Base-by-base conservation (phyloP, 73 alveolate genomes). In the Loxodes magnus region DNA sequence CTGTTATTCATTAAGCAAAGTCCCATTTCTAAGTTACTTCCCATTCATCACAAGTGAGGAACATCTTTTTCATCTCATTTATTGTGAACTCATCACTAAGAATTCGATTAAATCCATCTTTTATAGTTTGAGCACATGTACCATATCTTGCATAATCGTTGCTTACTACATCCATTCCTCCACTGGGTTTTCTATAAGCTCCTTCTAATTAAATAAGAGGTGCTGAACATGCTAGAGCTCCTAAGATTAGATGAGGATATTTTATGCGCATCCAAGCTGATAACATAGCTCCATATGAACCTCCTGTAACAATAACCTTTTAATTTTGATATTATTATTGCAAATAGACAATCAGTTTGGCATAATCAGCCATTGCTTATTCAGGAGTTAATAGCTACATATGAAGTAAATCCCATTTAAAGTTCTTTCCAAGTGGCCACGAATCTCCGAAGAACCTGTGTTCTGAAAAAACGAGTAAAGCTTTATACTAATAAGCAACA, bases 401-500 rank as follows among this genome's bases (percentile, higher is more conserved):
- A 28, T 51, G 67, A 68, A 16, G 51, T 19, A 6, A 48, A 20
- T 43, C 69, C 48, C 25, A 55, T 35, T 6, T 50, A 60, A 7
- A 51, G 35, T 54, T 60, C 7, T 70, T 43, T 15, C 35, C 56
- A 31, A 43, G 41, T 5, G 90, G 90, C 60, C 54, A 63, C 20
- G 77, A 62, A 19, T 34, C 56, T 42, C 90, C 90, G 39, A 56
- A 77, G 77, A 35, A 77, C 71, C 90, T 70, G 39, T 77, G 90
- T 38, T 77, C 90, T 3, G 71, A 35, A 16, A 71, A 63, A n/a
- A 71, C 29, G 10, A 77, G 69, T 56, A 68, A 41, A 17, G 81
- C 84, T n/a, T 71, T 71, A 38, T 39, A 59, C 20, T 26, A 21
- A 15, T 43, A 4, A 6, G 65, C 69, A 21, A 55, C 53, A 27